Evolutionary conservation across 1,284 basidiomycete species (phyloP), one percentile per base, ranked within the genome.

Genomic region (Puccinia hordei): DNA sequence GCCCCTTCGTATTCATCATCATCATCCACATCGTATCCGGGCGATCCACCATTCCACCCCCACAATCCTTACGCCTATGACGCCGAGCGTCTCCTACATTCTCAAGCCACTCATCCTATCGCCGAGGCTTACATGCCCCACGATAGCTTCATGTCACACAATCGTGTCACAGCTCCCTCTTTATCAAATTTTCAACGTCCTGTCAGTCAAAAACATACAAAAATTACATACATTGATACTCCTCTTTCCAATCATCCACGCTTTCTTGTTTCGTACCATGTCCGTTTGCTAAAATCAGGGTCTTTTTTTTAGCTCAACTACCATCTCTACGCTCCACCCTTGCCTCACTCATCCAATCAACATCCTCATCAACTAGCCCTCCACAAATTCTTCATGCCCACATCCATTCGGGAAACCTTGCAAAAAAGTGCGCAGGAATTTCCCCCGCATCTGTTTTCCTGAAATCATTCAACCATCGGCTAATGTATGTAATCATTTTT

Each of bases 321-420:
- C 85, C 94, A 98, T 84, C 89, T 98, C 41, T 98, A 98, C 87
- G 92, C 93, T 2, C 87, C 88, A 0, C 87, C 88, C 0, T 88
- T 86, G 84, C 90, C 86, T 84, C 91, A 87, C 86, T 85, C 88
- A 46, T 86, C 87, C 69, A 88, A 85, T 76, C 81, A 87, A 24
- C 86, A 87, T 61, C 86, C 87, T 65, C 86, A 87, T 51, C 86
- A 87, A 81, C 86, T 87, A 82, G 86, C 87, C 24, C 82, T 85
- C 73, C 83, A 86, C 76, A 84, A 85, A 66, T 89, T 89, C 84
- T 93, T 90, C 87, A 90, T 90, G 81, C 91, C 94, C 0, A 89
- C 91, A 71, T 89, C 89, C 30, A 87, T 95, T 27, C 91, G 93
- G 17, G 91, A 95, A 82, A 90, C 91, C 51, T 87, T 98, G 22